phyloP scores from a whole-genome alignment of 352 stramenopile species.

The Phytopythium aichiense region DNA sequence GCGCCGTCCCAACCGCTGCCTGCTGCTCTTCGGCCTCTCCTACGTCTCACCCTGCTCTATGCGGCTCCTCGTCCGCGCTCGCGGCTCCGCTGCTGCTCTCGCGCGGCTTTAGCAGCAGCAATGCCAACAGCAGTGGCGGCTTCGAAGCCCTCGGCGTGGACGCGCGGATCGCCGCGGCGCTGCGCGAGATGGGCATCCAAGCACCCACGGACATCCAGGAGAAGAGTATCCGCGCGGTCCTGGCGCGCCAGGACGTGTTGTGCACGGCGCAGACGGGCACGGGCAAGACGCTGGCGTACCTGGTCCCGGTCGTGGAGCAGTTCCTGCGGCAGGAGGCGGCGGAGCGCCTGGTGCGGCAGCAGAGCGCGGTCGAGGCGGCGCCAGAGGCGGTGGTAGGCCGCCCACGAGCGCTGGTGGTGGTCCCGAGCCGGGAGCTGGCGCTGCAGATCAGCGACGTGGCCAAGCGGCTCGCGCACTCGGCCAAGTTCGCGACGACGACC shows the following conservation, averaged over 20 bases:
- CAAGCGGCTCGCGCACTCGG: conserved; percentile 58
- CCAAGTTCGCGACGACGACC: conserved; percentile 61
- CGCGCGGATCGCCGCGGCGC: conserved; percentile 27
- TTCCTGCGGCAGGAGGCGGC: conserved; percentile 37
- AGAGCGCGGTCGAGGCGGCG: not conserved
- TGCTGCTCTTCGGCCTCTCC: not conserved
- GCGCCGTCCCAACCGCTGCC: not conserved
- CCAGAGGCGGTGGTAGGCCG: conserved; percentile 21
- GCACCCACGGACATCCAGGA: conserved; percentile 48
- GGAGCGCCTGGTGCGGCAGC: not conserved
- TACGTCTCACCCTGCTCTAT: not conserved
- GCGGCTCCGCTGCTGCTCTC: not conserved
- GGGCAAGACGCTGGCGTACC: conserved; percentile 64
- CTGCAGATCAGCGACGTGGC: conserved; percentile 64
- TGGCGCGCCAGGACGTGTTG: conserved; percentile 49
- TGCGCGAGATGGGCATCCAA: conserved; percentile 46
- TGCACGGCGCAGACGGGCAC: conserved; percentile 63
- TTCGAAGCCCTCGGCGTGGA: conserved; percentile 47
- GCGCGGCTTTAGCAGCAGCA: conserved; percentile 8
- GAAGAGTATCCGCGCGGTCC: conserved; percentile 44
- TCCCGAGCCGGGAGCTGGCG: conserved; percentile 67
- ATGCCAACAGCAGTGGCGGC: not conserved
- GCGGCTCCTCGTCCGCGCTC: not conserved
- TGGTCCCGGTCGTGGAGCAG: conserved; percentile 54
- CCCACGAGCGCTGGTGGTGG: conserved; percentile 47